Conservation (phyloP, 2,329 filamentous ascomycete genomes). For the Leptographium radiaticola region DNA sequence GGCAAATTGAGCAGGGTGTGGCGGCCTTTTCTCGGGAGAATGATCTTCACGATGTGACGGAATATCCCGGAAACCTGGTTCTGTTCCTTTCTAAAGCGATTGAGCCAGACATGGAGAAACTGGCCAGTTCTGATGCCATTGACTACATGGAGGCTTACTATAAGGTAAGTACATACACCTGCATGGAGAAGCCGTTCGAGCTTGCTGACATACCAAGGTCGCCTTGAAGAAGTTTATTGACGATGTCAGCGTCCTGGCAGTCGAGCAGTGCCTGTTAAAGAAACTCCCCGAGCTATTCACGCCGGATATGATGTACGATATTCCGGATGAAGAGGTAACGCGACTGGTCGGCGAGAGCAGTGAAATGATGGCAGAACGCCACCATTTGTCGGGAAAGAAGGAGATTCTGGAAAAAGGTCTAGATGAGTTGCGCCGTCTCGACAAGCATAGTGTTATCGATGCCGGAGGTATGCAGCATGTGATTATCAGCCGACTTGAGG, state of each 20-base stretch:
- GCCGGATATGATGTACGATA: constrained; percentile 11
- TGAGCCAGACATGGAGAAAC: constrained; percentile 22
- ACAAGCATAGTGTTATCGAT: constrained; percentile 4
- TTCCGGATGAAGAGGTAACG: constrained; percentile 10
- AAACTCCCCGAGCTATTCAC: constrained; percentile 13
- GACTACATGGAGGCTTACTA: constrained; percentile 32
- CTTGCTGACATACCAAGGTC: constrained; percentile 10
- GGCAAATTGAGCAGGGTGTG: not conserved
- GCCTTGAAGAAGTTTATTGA: constrained; percentile 16
- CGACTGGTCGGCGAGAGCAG: constrained; percentile 13
- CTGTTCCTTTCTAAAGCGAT: not conserved
- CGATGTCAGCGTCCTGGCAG: constrained; percentile 13
- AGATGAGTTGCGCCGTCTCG: constrained; percentile 6
- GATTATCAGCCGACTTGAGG: too few relatives aligned
- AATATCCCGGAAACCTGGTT: not conserved
- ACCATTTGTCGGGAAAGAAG: constrained; percentile 15
- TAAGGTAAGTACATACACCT: constrained; percentile 18
- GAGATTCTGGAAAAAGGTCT: constrained; percentile 10
- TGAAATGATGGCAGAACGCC: constrained; percentile 10
- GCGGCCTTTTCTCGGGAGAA: not conserved
- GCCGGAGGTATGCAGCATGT: not conserved
- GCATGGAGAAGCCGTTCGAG: not conserved
- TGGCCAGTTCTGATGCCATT: constrained; percentile 23
- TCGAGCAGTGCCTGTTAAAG: constrained; percentile 14
- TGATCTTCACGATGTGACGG: not conserved